A percentile compares a stretch with the other conserved stretches of the same genome.
Conservation (phyloP, 2,329 filamentous ascomycete species). For the Allantophomopsis lycopodina region DNA sequence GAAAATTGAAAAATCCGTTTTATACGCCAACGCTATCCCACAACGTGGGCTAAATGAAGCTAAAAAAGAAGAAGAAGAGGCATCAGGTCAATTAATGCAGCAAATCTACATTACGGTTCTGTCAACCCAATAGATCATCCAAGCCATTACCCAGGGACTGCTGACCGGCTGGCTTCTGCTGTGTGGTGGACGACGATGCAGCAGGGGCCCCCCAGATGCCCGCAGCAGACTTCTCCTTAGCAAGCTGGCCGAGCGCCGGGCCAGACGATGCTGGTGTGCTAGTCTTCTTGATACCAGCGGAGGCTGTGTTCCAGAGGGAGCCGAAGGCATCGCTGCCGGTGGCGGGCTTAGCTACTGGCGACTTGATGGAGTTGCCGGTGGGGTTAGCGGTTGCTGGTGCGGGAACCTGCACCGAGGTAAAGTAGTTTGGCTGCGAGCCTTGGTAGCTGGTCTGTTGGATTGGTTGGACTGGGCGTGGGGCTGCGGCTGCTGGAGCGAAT, state of each 20-base stretch:
- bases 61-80: no score
- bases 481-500: constrained; percentile 13
- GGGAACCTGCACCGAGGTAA: constrained; percentile 58
- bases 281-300: constrained; percentile 62
- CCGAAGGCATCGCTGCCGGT: constrained; percentile 78
- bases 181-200: constrained; percentile 8
- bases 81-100: no score
- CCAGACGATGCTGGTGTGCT: constrained; percentile 45
- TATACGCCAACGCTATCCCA: no score
- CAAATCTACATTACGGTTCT: no score
- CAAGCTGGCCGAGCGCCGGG: constrained; percentile 80
- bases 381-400: constrained; percentile 15
- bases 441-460: constrained; percentile 50
- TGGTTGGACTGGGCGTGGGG: constrained; percentile 14
- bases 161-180: constrained; percentile 10
- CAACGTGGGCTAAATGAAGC: no score
- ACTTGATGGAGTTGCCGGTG: constrained; percentile 25
- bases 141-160: constrained; percentile 21
- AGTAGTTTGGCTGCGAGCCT: constrained; percentile 81
- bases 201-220: constrained; percentile 80
- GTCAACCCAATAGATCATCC: constrained; percentile 30
- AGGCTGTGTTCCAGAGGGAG: constrained; percentile 61
- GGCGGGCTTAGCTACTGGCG: constrained; percentile 36
- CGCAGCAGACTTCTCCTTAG: constrained; percentile 94
- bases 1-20: no score